phyloP scores from a whole-genome alignment of 805 yeast species.

The Candida adriatica region DNA sequence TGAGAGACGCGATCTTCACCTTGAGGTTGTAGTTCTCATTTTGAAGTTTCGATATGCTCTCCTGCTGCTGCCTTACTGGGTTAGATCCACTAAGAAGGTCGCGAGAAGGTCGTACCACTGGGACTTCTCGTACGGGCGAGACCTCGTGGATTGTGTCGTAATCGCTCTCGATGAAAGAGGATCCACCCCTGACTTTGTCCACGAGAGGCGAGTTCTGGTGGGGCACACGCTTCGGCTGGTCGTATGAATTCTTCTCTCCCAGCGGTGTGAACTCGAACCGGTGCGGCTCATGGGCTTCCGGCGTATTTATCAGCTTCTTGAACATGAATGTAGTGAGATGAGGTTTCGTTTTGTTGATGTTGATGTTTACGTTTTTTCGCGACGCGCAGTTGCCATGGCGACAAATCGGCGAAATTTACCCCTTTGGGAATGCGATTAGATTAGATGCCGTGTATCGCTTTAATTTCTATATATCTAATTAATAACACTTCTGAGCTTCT shows the following conservation, averaged over 20 bases:
- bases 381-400: too few species aligned
- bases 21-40: conserved; percentile 39
- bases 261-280: conserved; percentile 14
- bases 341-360: too few species aligned
- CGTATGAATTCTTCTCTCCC: conserved; percentile 10
- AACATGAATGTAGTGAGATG: too few species aligned
- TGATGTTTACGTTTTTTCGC: too few species aligned
- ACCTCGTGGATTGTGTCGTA: conserved; percentile 18
- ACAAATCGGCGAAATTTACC: too few species aligned
- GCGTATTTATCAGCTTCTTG: conserved; percentile 48
- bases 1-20: conserved; percentile 35
- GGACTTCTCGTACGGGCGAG: too few species aligned
- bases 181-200: conserved; percentile 21
- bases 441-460: too few species aligned
- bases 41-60: conserved; percentile 26
- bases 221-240: conserved; percentile 9
- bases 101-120: too few species aligned
- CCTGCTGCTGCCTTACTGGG: conserved; percentile 26
- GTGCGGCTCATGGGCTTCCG: background rate
- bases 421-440: too few species aligned
- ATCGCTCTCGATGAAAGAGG: conserved; percentile 21
- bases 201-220: conserved; percentile 14
- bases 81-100: conserved; percentile 25
- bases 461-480: too few species aligned
- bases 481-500: background rate